Evolutionary conservation across 805 yeast species (phyloP).

Genomic region (Saturnispora sekii): DNA sequence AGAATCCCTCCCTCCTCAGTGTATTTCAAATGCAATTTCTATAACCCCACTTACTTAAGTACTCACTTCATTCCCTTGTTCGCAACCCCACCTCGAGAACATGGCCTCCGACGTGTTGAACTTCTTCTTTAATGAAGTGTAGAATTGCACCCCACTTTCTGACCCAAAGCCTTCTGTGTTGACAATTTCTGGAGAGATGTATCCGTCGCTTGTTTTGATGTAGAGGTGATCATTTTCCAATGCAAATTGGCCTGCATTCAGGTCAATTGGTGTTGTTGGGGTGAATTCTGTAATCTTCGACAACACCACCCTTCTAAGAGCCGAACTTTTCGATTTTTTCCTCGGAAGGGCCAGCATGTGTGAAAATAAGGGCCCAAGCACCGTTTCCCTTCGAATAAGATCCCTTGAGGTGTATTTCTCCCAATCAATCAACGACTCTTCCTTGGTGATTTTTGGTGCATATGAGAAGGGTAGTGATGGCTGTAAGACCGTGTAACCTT

Average conservation of each 20-base stretch:
- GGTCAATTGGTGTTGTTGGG: neutral
- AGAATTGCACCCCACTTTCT: slow-evolving; percentile 39
- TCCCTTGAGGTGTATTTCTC: slow-evolving; percentile 24
- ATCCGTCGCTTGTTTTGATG: slow-evolving; percentile 35
- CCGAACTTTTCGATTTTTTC: slow-evolving; percentile 5
- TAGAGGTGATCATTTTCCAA: slow-evolving; percentile 8
- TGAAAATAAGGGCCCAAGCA: slow-evolving; percentile 49
- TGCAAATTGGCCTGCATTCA: neutral
- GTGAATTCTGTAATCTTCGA: slow-evolving; percentile 25
- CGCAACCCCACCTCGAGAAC: neutral
- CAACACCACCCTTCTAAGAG: slow-evolving; percentile 36
- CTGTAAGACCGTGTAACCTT: slow-evolving; percentile 11
- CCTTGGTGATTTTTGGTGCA: slow-evolving; percentile 46
- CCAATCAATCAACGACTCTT: slow-evolving; percentile 43
- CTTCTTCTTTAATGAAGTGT: slow-evolving; percentile 35
- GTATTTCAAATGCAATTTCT: neutral
- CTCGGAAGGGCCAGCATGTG: slow-evolving; percentile 30
- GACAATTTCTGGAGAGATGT: slow-evolving; percentile 28
- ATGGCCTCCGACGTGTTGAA: slow-evolving; percentile 26
- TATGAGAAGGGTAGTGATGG: slow-evolving; percentile 33
- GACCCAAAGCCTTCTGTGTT: slow-evolving; percentile 47
- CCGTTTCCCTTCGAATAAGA: slow-evolving; percentile 35
- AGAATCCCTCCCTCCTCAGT: too few species aligned
- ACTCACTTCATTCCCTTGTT: too few species aligned
- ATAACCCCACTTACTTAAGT: neutral